phyloP scores from a whole-genome alignment of 495 filamentous ascomycete genomes.

The Penicillium waksmanii region DNA sequence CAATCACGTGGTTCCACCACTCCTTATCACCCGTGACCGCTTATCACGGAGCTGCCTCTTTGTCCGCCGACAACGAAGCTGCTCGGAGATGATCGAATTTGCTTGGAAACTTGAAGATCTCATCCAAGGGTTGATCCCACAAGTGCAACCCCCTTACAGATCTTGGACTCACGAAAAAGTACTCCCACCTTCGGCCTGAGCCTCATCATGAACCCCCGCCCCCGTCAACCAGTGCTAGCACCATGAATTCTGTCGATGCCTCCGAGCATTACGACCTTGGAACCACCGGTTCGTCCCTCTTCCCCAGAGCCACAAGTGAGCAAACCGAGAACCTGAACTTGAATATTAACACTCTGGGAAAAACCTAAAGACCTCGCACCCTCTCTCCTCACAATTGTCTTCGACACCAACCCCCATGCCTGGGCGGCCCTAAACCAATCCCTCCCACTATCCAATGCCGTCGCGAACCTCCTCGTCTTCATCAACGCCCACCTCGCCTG shows the following conservation, averaged over 20 bases:
- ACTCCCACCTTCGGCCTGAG: constrained; percentile 8
- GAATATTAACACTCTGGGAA: neutral
- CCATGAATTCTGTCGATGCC: constrained; percentile 87
- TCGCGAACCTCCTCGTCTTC: constrained; percentile 93
- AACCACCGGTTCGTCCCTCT: constrained; percentile 19
- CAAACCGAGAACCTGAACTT: too few species aligned
- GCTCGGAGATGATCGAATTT: neutral
- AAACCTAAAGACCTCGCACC: constrained; percentile 64
- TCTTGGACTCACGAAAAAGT: neutral
- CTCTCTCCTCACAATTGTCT: constrained; percentile 85
- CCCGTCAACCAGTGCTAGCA: constrained; percentile 27
- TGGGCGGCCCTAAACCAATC: constrained; percentile 78
- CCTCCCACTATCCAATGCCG: constrained; percentile 80
- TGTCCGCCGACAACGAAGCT: constrained; percentile 10
- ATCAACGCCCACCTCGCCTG: constrained; percentile 94
- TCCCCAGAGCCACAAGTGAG: too few species aligned
- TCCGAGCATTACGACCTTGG: constrained; percentile 78
- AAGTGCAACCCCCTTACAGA: neutral
- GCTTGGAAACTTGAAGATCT: neutral
- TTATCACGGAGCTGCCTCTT: constrained; percentile 24
- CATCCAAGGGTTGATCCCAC: neutral
- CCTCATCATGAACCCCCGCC: constrained; percentile 20
- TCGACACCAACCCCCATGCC: constrained; percentile 96
- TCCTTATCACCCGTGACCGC: constrained; percentile 25
- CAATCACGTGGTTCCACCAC: too few species aligned